Percentiles rank a stretch among this genome's conserved stretches.
Conservation (phyloP, 495 filamentous ascomycete species). For the Tricharina praecox region DNA sequence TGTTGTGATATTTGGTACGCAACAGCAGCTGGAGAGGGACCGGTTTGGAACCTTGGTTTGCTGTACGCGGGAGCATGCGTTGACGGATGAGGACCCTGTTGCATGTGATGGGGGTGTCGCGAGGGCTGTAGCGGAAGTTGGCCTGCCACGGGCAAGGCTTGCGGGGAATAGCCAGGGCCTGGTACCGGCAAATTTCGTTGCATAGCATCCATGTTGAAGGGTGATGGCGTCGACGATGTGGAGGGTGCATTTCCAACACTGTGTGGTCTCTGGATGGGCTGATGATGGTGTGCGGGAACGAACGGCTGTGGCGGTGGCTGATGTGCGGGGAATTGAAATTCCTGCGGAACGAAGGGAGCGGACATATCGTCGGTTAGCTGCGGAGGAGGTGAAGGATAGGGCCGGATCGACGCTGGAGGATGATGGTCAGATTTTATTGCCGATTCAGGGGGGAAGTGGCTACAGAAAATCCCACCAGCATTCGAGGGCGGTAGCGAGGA, state of each 20-base stretch:
- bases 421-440: conserved; percentile 5
- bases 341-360: background rate
- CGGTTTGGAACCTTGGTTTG: conserved; percentile 14
- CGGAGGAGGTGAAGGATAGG: background rate
- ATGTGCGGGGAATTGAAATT: background rate
- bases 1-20: conserved; percentile 18
- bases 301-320: background rate
- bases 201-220: background rate
- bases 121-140: background rate
- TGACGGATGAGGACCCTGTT: background rate
- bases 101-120: background rate
- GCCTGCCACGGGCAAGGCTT: background rate
- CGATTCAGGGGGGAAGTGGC: conserved; percentile 2
- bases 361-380: background rate
- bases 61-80: background rate
- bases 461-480: background rate
- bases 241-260: background rate
- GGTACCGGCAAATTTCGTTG: background rate
- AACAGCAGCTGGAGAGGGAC: conserved; percentile 2
- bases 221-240: background rate
- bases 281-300: background rate
- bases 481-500: background rate
- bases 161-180: background rate
- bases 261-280: background rate
- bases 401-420: conserved; percentile 2